Conservation (phyloP, 805 yeast genomes). For the Yamadazyma olivae region DNA sequence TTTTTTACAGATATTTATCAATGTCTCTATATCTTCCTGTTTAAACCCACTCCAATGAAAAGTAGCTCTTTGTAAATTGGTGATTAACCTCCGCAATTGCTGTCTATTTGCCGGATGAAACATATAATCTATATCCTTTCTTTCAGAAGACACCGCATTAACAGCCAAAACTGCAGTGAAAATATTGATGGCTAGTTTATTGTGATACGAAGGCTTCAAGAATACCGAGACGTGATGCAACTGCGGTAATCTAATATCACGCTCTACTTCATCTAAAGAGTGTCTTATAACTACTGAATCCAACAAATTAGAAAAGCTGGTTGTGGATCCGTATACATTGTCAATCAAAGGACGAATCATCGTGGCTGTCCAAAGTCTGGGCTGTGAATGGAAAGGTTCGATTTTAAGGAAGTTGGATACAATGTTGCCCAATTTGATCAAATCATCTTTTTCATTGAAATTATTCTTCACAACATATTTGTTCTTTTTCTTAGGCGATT, state of each 20-base stretch:
- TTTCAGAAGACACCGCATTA: slow-evolving; percentile 70
- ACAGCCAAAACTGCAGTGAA: slow-evolving; percentile 67
- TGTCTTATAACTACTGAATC: slow-evolving; percentile 56
- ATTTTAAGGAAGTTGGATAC: slow-evolving; percentile 53
- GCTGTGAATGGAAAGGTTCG: slow-evolving; percentile 53
- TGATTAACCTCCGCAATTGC: slow-evolving; percentile 54
- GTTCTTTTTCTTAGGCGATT: slow-evolving; percentile 17
- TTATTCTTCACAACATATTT: slow-evolving; percentile 47
- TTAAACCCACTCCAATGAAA: slow-evolving; percentile 77
- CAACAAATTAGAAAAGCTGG: slow-evolving; percentile 41
- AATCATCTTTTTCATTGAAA: slow-evolving; percentile 53
- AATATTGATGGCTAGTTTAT: slow-evolving; percentile 57
- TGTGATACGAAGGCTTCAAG: slow-evolving; percentile 60
- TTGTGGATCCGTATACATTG: slow-evolving; percentile 36
- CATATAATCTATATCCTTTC: slow-evolving; percentile 68
- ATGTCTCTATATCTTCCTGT: slow-evolving; percentile 51
- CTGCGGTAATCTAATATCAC: slow-evolving; percentile 55
- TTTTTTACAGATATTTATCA: slow-evolving; percentile 46
- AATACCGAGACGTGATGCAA: slow-evolving; percentile 57
- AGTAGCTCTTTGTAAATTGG: slow-evolving; percentile 63
- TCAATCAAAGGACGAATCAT: slow-evolving; percentile 49
- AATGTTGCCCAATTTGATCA: slow-evolving; percentile 50
- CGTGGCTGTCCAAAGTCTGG: slow-evolving; percentile 44
- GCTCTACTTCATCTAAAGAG: slow-evolving; percentile 48
- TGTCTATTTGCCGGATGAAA: slow-evolving; percentile 57